Evolutionary conservation across 2,329 filamentous ascomycete genomes (phyloP).

Genomic region (Monosporascus sp.): DNA sequence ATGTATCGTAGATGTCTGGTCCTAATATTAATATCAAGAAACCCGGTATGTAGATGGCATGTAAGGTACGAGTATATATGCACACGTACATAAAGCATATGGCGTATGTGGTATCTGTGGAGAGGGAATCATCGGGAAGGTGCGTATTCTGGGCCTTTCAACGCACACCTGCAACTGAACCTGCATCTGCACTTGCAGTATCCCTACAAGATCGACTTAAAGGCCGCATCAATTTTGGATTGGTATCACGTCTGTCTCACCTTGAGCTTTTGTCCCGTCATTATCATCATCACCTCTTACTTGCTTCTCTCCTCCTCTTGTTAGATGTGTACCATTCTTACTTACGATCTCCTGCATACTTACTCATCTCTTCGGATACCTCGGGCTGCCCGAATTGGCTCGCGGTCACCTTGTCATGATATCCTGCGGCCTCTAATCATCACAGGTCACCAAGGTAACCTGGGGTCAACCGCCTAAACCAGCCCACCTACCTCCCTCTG

Average conservation of each 20-base stretch:
- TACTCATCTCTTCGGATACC: neutral
- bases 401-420: no score
- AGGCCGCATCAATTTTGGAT: constrained; percentile 7
- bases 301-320: neutral
- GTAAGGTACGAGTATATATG: neutral
- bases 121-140: neutral
- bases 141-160: neutral
- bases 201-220: constrained; percentile 11
- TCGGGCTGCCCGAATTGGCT: neutral
- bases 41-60: neutral
- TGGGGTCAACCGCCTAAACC: neutral
- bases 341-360: neutral
- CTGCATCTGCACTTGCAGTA: constrained; percentile 10
- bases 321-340: neutral
- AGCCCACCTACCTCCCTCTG: no score
- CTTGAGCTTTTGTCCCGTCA: constrained; percentile 7
- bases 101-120: neutral
- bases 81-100: neutral
- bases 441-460: neutral
- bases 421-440: neutral
- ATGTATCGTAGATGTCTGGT: no score
- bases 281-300: neutral
- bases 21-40: no score
- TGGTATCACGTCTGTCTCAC: constrained; percentile 24
- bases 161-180: neutral